Evolutionary conservation across 2,329 filamentous ascomycete species (phyloP), one percentile per base, ranked within the genome.

Genomic region (Coniochaeta pulveracea): DNA sequence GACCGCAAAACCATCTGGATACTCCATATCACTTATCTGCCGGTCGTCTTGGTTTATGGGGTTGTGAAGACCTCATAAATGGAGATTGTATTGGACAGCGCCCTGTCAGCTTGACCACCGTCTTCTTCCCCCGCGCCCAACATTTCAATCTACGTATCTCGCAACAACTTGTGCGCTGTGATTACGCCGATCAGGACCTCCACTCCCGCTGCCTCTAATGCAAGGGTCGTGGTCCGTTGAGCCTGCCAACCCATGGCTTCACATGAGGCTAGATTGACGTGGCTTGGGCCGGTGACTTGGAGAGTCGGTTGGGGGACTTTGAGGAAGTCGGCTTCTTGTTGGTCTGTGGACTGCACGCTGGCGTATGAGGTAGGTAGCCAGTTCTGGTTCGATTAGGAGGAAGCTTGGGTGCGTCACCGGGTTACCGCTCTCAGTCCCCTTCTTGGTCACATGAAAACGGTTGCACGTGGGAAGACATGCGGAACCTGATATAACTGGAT

Each of bases 301-400:
- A 68, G 54, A 0, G 61, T 62, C 3, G 60, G 56, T n/a, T 55
- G 51, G 4, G 69, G 52, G 2, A 65, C 47, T 19, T 45, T 47
- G 42, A 54, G 51, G 34, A 55, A 54, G 15, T 54, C 51, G 12
- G 64, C 64, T 1, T 52, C 48, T 39, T 54, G 49, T 7, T 33
- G 51, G 31, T 61, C 63, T 18, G 56, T 50, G 3, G 58, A 61
- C 26, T 33, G 40, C 45, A 49, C 49, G 35, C 47, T 45, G 8
- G 49, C 44, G 28, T 51, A 46, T 2, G 44, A 47, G 12, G 40
- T 48, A 31, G 22, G 4, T 23, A 10, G 10, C 7, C 19, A 37
- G 43, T 11, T 55, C 50, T 2, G 53, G 55, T 40, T 58, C 55
- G 37, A 56, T 58, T n/a, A n/a, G n/a, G 31, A 54, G 34, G 25